phyloP scores from a whole-genome alignment of 2,329 filamentous ascomycete species.

The Colletotrichum cordylinicola region DNA sequence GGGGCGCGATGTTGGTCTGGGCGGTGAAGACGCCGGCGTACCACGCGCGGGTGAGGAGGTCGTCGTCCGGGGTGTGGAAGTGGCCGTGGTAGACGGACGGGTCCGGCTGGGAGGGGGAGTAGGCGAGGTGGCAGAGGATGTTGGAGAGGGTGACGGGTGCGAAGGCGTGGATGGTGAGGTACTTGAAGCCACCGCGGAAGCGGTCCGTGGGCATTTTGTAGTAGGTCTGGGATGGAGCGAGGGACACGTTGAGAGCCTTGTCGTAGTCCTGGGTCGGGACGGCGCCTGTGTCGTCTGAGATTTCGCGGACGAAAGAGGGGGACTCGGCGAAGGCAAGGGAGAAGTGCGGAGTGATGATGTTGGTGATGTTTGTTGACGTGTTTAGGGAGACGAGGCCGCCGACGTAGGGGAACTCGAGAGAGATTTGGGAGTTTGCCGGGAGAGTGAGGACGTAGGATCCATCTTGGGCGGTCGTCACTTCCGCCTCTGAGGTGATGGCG shows the following conservation, averaged over 20 bases:
- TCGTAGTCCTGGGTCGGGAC: conserved; percentile 27
- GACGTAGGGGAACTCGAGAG: conserved; percentile 24
- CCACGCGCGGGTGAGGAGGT: conserved; percentile 52
- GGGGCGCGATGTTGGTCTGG: conserved; percentile 34
- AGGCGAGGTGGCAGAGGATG: conserved; percentile 32
- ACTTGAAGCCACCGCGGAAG: conserved; percentile 49
- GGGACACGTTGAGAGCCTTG: conserved; percentile 25
- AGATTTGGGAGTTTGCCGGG: conserved; percentile 10
- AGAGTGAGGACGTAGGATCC: neutral
- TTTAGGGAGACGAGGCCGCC: conserved; percentile 20
- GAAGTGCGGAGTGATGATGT: conserved; percentile 15
- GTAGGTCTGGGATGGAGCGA: neutral
- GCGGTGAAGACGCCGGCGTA: conserved; percentile 46
- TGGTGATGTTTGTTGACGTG: neutral
- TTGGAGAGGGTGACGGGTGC: conserved; percentile 28
- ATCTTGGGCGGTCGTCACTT: neutral
- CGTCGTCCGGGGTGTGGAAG: conserved; percentile 45
- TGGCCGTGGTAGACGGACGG: conserved; percentile 49
- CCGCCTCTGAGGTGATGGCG: conserved; percentile 6
- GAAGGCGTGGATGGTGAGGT: conserved; percentile 39
- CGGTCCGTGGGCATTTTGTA: conserved; percentile 32
- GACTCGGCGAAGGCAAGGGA: conserved; percentile 29
- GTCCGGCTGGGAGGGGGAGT: conserved; percentile 39
- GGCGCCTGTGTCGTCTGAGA: conserved; percentile 29
- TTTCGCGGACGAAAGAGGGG: conserved; percentile 25